Conservation (phyloP, 2,329 filamentous ascomycete species). For the Endothia cerciana region DNA sequence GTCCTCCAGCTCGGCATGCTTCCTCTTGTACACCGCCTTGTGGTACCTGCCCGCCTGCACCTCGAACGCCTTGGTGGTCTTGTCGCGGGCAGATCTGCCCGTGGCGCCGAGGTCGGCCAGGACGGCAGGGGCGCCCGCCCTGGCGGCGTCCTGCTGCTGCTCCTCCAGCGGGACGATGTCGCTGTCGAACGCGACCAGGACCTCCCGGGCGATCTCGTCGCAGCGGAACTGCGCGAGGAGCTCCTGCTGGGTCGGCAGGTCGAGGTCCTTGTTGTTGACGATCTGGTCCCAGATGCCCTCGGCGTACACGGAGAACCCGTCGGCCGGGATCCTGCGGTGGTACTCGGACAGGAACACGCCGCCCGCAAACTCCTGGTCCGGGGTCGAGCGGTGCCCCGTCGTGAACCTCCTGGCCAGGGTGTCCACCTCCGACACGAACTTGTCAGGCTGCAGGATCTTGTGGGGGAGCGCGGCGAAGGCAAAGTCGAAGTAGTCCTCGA, state of each 20-base stretch:
- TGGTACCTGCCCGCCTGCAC: conserved; percentile 91
- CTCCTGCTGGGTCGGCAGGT: conserved; percentile 95
- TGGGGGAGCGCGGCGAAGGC: conserved; percentile 94
- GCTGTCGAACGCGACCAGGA: conserved; percentile 80
- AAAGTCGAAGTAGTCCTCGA: conserved; percentile 98
- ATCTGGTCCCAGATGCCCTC: conserved; percentile 98
- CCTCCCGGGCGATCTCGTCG: conserved; percentile 93
- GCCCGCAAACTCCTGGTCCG: conserved; percentile 75
- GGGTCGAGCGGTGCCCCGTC: conserved; percentile 74
- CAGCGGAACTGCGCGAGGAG: conserved; percentile 95
- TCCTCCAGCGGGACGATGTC: conserved; percentile 84
- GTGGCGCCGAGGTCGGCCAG: conserved; percentile 74
- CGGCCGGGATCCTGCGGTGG: conserved; percentile 91
- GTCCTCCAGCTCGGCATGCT: conserved; percentile 79
- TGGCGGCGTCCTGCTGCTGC: conserved; percentile 74
- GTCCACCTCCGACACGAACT: conserved; percentile 80
- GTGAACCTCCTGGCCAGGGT: conserved; percentile 82
- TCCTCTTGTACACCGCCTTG: conserved; percentile 90
- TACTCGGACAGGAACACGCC: conserved; percentile 92
- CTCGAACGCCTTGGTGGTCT: conserved; percentile 83
- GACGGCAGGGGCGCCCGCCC: conserved; percentile 73
- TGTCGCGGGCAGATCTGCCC: conserved; percentile 72
- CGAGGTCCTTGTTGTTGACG: conserved; percentile 96
- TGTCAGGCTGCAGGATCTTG: conserved; percentile 93
- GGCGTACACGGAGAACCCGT: conserved; percentile 94